Conservation (phyloP, 495 filamentous ascomycete genomes). For the Aspergillus wentii region DNA sequence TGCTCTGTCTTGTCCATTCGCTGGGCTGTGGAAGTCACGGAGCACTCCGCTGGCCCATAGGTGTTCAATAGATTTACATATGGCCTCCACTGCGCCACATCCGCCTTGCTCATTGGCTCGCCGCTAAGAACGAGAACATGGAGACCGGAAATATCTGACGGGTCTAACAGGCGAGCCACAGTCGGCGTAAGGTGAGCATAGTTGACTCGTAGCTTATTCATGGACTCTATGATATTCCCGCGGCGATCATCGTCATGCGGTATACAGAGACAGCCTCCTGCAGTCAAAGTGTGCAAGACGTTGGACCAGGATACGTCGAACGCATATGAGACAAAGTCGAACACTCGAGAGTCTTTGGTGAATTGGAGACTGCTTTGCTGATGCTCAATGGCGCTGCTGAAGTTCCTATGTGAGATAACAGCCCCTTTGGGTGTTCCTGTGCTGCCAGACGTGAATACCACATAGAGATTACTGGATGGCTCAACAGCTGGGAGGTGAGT, state of each 20-base stretch:
- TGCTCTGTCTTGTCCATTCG: background rate
- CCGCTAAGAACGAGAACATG: conserved; percentile 33
- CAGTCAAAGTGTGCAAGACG: too few species aligned
- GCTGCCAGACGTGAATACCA: too few species aligned
- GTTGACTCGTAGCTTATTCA: conserved; percentile 12
- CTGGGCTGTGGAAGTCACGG: conserved; percentile 22
- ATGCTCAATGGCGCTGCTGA: too few species aligned
- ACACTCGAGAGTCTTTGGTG: too few species aligned
- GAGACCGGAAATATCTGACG: conserved; percentile 33
- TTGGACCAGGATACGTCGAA: too few species aligned
- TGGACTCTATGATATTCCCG: background rate
- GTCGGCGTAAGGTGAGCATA: conserved; percentile 41
- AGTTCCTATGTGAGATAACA: too few species aligned
- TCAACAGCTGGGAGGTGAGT: too few species aligned
- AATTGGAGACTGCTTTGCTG: too few species aligned
- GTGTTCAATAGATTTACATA: conserved; percentile 27
- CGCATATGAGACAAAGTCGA: too few species aligned
- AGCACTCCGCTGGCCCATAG: conserved; percentile 40
- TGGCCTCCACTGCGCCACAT: conserved; percentile 15
- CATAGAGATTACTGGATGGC: too few species aligned
- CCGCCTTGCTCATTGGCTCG: conserved; percentile 32
- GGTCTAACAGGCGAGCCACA: conserved; percentile 42
- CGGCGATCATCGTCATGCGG: background rate
- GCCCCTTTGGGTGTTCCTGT: too few species aligned
- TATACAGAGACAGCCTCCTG: conserved; percentile 18